Conservation (phyloP, 148 eudicot species). For the Camellia granthamiana region DNA sequence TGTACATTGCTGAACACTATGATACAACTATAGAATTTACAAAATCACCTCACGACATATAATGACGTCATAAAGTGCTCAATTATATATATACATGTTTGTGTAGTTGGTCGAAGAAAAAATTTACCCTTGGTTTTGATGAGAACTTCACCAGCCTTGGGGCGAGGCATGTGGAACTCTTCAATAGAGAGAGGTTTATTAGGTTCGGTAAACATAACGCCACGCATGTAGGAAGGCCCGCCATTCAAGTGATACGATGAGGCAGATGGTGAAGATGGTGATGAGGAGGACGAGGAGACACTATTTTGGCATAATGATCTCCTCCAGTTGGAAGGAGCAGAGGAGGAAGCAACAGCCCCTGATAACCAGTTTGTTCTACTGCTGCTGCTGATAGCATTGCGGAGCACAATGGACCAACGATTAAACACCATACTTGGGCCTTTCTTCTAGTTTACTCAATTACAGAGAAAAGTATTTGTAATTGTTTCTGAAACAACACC, state of each 20-base stretch:
- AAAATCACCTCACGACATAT: not conserved
- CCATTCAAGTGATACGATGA: constrained; percentile 53
- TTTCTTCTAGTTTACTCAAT: not conserved
- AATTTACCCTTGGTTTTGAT: constrained; percentile 86
- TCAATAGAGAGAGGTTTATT: constrained; percentile 84
- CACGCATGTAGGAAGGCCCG: constrained; percentile 79
- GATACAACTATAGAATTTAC: not conserved
- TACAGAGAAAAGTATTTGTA: not conserved
- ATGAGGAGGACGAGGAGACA: not conserved
- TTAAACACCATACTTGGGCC: constrained; percentile 16
- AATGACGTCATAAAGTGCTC: not conserved
- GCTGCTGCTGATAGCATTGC: constrained; percentile 18
- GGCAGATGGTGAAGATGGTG: constrained; percentile 27
- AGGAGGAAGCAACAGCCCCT: not conserved
- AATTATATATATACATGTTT: not conserved
- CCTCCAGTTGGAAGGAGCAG: constrained; percentile 18
- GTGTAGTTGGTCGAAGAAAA: not conserved
- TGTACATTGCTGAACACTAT: not conserved
- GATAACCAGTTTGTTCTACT: constrained; percentile 12
- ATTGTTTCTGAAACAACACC: not conserved
- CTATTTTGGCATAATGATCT: constrained; percentile 16
- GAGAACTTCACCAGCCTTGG: constrained; percentile 88
- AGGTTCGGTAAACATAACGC: constrained; percentile 65
- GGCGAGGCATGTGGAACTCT: constrained; percentile 90
- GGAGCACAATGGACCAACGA: constrained; percentile 18